Base-by-base conservation (phyloP, 1,139 yeast species). In the Suhomyces ambrosiae region DNA sequence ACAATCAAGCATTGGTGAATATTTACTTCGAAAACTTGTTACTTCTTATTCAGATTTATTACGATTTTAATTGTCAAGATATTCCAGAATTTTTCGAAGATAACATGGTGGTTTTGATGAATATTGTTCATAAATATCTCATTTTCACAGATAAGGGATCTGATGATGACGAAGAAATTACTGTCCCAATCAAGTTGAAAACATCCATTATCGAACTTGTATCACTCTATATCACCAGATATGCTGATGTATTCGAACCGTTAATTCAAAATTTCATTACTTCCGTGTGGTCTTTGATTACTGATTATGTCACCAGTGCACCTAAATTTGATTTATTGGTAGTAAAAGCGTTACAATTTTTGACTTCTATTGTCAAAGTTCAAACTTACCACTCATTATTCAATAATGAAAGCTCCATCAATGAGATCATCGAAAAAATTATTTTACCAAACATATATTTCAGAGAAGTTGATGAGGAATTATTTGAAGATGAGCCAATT, bases 21-120 rank as follows among this genome's bases (percentile, higher is more conserved):
- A 62, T 82, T 4, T 73, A 84, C 37, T 76, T 89, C 49, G 94
- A 86, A 31, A 86, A 86, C 42, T 63, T 90, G 51, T 67, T 85
- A 34, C 63, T 89, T 22, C 68, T 90, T 44, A 67, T 85, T 27
- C 92, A 90, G 58, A 78, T 94, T 30, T 94, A 86, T 60, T 88
- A 82, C 56, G 99, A 94, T 60, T 79, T 94, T 54, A 94, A 92
- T 61, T 90, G 97, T 63, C 98, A 94, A 64, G 98, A 94, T 64
- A 83, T 94, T 38, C 98, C 99, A 2, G 98, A 90, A 61, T 92
- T 90, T 58, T 94, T 94, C 57, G 99, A 94, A 63, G 98, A 94
- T 61, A 80, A 94, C 58, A 65, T 92, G 67, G 68, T 74, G 34
- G 69, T 68, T 22, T 89, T 95, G 39, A 86, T 94, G 94, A 73